These are phyloP conservation scores for Diddensiella transvaalensis DNA, from an alignment of 805 yeast species.

Conservation along the genomic window DNA sequence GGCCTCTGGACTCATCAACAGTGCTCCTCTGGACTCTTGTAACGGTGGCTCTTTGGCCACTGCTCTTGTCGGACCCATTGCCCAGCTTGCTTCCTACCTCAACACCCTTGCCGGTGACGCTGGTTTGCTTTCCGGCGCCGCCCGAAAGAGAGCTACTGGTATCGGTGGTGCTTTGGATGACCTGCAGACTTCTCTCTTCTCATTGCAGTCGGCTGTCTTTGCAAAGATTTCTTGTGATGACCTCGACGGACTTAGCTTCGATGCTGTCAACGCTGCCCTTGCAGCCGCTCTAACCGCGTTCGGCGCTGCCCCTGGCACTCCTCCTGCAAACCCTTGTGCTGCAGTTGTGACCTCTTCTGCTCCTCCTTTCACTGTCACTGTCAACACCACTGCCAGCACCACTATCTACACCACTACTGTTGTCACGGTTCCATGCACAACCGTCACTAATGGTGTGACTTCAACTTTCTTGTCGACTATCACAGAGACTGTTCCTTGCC, in stretches of 20 bases:
- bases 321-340: conserved; percentile 1
- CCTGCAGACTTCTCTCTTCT: conserved; percentile 2
- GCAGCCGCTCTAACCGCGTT: conserved; percentile 1
- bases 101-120: conserved; percentile 2
- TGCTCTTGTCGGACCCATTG: conserved; percentile 1
- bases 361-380: conserved; percentile 1
- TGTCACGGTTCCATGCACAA: conserved; percentile 3
- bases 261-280: conserved; percentile 4
- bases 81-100: not conserved
- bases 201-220: conserved; percentile 2
- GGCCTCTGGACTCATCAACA: not conserved
- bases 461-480: not conserved
- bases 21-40: not conserved
- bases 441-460: conserved; percentile 4
- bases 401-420: conserved; percentile 2
- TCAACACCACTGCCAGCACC: not conserved
- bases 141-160: conserved; percentile 4
- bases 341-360: not conserved
- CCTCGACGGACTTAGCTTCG: conserved; percentile 3
- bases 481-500: conserved; percentile 5
- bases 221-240: not conserved
- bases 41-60: conserved; percentile 1
- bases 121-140: not conserved
- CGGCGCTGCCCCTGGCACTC: conserved; percentile 2
- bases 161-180: conserved; percentile 4